A percentile compares a stretch with the other conserved stretches of the same genome.
These are phyloP conservation scores for Pseudopyricularia cyperi DNA, from an alignment of 2,329 filamentous ascomycete genomes.

Conservation along the genomic window DNA sequence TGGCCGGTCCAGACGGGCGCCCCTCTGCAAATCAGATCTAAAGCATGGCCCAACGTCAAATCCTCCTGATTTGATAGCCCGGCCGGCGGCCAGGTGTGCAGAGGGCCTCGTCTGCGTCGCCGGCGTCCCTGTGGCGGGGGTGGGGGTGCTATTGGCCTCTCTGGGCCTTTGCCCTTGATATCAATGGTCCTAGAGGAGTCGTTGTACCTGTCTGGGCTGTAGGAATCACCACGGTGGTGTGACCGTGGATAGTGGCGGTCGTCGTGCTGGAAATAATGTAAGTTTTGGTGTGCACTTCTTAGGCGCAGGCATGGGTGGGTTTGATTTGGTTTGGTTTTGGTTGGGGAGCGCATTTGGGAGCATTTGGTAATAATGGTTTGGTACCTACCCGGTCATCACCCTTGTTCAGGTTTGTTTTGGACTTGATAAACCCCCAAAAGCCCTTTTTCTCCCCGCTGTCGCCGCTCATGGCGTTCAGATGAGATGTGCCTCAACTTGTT, in stretches of 20 bases:
- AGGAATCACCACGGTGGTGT: background rate
- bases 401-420: background rate
- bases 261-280: constrained; percentile 27
- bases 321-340: too few species aligned
- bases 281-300: too few species aligned
- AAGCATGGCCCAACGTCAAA: constrained; percentile 38
- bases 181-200: background rate
- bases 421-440: constrained; percentile 2
- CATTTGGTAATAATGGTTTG: background rate
- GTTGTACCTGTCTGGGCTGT: background rate
- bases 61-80: constrained; percentile 34
- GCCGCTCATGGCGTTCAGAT: background rate
- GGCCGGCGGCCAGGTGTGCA: constrained; percentile 44
- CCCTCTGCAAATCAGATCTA: constrained; percentile 44
- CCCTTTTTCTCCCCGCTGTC: background rate
- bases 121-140: constrained; percentile 14
- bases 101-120: constrained; percentile 17
- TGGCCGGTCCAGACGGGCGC: constrained; percentile 44
- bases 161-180: constrained; percentile 25
- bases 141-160: constrained; percentile 10
- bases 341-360: too few species aligned
- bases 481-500: too few species aligned
- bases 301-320: too few species aligned
- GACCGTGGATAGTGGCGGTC: constrained; percentile 19
- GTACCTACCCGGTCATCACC: background rate